These are phyloP conservation scores for Acanthamoeba triangularis DNA, from an alignment of 208 protist species.

Conservation along the genomic window DNA sequence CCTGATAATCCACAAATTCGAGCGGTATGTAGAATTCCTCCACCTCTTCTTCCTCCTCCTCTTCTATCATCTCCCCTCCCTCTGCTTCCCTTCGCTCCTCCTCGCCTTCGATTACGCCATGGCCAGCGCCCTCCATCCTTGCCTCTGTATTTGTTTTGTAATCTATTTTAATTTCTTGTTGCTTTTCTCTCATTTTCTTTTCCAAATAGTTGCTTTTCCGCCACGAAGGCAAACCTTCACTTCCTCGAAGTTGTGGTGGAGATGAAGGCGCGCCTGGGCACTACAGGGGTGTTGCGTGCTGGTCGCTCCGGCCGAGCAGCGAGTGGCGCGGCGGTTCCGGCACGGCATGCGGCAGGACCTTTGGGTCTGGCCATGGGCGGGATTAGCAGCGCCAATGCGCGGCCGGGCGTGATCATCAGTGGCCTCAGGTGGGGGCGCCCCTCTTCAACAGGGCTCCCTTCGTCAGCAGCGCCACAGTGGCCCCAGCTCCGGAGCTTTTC, in stretches of 20 bases:
- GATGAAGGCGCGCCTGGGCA: background rate
- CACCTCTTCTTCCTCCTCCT: background rate
- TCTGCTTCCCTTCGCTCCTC: background rate
- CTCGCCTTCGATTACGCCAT: background rate
- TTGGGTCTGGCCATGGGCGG: no score
- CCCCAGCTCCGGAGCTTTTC: conserved; percentile 4
- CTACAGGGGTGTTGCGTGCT: background rate
- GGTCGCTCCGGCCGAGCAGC: no score
- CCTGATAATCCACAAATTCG: conserved; percentile 56
- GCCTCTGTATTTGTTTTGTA: no score
- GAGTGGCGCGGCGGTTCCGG: no score
- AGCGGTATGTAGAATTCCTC: conserved; percentile 52
- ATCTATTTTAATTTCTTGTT: no score
- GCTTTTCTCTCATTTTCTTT: background rate
- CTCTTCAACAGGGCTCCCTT: background rate
- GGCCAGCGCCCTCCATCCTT: no score
- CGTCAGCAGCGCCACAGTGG: background rate
- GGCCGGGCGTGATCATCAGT: no score
- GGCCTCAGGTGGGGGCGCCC: no score
- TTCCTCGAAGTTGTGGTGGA: no score
- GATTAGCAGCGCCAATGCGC: no score
- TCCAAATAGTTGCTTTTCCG: background rate
- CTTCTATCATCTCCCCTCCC: background rate
- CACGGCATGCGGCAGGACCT: no score
- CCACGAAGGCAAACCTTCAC: no score